Conservation (phyloP, 352 stramenopile species). For the Pythium myriotylum region DNA sequence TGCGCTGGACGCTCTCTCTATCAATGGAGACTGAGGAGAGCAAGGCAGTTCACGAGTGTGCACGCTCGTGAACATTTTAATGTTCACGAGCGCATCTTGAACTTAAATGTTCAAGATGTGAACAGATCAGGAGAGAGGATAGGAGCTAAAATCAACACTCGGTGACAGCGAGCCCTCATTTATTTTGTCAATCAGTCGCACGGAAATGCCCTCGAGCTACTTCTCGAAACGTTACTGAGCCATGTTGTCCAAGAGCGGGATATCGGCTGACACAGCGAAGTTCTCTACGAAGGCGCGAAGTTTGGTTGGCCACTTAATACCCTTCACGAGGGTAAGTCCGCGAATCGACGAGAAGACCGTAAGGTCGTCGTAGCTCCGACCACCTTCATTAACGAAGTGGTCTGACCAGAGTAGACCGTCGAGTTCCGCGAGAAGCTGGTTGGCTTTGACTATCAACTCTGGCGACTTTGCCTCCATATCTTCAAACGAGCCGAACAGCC, state of each 20-base stretch:
- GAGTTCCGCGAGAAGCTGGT: conserved; percentile 41
- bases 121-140: too few relatives aligned
- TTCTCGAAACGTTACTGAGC: conserved; percentile 29
- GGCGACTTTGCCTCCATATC: conserved; percentile 30
- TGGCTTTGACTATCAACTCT: conserved; percentile 43
- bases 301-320: conserved; percentile 46
- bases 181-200: too few relatives aligned
- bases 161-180: too few relatives aligned
- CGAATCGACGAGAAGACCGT: conserved; percentile 52
- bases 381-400: conserved; percentile 43
- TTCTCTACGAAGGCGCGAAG: conserved; percentile 52
- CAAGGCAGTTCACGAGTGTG: too few relatives aligned
- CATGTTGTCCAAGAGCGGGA: conserved; percentile 52
- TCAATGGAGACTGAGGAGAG: too few relatives aligned
- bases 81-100: too few relatives aligned
- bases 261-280: conserved; percentile 41
- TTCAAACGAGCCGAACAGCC: conserved; percentile 42
- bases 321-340: conserved; percentile 58
- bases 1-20: too few relatives aligned
- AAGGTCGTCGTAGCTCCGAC: conserved; percentile 60
- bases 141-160: too few relatives aligned
- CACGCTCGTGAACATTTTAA: too few relatives aligned
- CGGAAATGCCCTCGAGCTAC: too few relatives aligned
- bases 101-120: too few relatives aligned
- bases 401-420: conserved; percentile 42